These are phyloP conservation scores for Metschnikowia chrysomelidarum DNA, from an alignment of 805 yeast species.

Conservation along the genomic window DNA sequence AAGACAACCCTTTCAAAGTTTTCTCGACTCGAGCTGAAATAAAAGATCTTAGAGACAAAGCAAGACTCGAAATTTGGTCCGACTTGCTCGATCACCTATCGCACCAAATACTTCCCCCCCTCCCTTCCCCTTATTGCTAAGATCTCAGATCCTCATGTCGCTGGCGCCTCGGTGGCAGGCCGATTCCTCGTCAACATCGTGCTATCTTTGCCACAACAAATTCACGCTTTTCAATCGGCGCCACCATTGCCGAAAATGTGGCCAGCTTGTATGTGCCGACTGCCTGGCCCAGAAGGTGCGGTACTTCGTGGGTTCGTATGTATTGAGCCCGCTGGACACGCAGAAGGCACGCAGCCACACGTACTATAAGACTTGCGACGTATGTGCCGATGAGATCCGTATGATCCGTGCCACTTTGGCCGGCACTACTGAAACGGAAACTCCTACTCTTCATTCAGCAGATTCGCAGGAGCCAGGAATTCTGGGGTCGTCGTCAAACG, in stretches of 20 bases:
- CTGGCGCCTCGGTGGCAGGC: constrained; percentile 57
- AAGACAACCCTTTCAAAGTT: too few relatives aligned
- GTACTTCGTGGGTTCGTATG: constrained; percentile 21
- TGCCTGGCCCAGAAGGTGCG: constrained; percentile 57
- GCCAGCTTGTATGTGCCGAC: constrained; percentile 68
- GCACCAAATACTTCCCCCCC: too few relatives aligned
- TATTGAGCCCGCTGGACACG: constrained; percentile 18
- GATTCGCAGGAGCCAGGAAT: background rate
- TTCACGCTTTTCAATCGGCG: constrained; percentile 67
- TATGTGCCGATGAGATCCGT: constrained; percentile 56
- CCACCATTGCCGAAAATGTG: constrained; percentile 85
- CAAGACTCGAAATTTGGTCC: too few relatives aligned
- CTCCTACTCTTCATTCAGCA: constrained; percentile 1
- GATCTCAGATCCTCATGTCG: constrained; percentile 1
- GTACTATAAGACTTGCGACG: constrained; percentile 69
- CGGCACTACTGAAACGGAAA: constrained; percentile 2
- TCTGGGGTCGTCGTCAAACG: background rate
- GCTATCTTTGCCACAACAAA: constrained; percentile 51
- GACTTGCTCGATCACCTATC: too few relatives aligned
- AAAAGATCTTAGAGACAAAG: too few relatives aligned
- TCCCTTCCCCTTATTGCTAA: background rate
- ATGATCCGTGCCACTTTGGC: constrained; percentile 22
- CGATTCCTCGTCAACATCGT: constrained; percentile 51
- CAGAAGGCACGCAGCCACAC: constrained; percentile 14
- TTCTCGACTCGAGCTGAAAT: too few relatives aligned